A percentile compares a stretch with the other conserved stretches of the same genome.
Evolutionary conservation across 1,284 basidiomycete genomes (phyloP).

Genomic region (Ceratobasidium theobromae): DNA sequence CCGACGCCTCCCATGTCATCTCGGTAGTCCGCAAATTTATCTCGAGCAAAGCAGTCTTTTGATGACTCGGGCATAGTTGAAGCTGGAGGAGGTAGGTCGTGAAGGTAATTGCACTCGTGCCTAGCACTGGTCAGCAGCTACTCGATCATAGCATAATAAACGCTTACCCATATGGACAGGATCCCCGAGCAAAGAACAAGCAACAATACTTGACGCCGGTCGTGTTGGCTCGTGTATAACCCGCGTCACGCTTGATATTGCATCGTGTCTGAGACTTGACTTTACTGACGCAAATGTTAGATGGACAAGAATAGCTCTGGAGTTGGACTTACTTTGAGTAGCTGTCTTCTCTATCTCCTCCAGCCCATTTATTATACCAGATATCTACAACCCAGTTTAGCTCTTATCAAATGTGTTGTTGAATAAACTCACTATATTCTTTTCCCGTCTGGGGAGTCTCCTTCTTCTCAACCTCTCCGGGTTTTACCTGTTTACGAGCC

Average conservation of each 20-base stretch:
- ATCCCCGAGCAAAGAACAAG: slow-evolving; percentile 93
- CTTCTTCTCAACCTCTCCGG: slow-evolving; percentile 85
- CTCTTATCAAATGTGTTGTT: slow-evolving; percentile 2
- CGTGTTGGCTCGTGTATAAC: slow-evolving; percentile 90
- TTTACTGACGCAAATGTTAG: slow-evolving; percentile 61
- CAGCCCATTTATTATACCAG: slow-evolving; percentile 99
- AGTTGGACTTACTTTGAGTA: slow-evolving; percentile 74
- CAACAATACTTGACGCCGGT: slow-evolving; percentile 91
- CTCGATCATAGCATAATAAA: not conserved
- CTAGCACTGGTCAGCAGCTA: slow-evolving; percentile 38
- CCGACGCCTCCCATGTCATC: slow-evolving; percentile 99
- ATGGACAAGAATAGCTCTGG: not conserved
- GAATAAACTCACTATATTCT: slow-evolving; percentile 78
- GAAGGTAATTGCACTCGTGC: slow-evolving; percentile 94
- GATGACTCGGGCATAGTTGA: slow-evolving; percentile 82
- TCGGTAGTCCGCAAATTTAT: slow-evolving; percentile 96
- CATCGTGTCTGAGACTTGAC: slow-evolving; percentile 89
- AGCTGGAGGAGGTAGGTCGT: slow-evolving; percentile 76
- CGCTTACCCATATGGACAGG: slow-evolving; percentile 87
- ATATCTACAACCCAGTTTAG: slow-evolving; percentile 63
- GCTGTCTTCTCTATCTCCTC: slow-evolving; percentile 90
- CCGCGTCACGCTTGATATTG: slow-evolving; percentile 84
- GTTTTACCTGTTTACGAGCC: slow-evolving; percentile 85
- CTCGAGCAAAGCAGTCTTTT: slow-evolving; percentile 94
- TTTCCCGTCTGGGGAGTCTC: slow-evolving; percentile 89